phyloP scores from a whole-genome alignment of 768 basidiomycete species.

The Lyophyllum decastes region DNA sequence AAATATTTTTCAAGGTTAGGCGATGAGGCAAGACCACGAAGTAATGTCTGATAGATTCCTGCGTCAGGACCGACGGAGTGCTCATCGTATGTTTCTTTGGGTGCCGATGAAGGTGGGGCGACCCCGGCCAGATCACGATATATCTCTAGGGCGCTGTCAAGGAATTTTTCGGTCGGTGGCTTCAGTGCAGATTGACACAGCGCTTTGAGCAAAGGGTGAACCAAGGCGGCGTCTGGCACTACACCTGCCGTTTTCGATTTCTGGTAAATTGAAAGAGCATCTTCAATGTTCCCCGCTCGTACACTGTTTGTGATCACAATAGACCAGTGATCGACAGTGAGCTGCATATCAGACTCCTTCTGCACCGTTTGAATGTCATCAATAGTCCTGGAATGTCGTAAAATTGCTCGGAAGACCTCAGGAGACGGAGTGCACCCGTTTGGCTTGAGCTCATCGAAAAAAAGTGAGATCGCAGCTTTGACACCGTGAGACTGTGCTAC shows the following conservation, averaged over 20 bases:
- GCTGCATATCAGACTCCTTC: conserved; percentile 37
- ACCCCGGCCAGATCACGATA: conserved; percentile 47
- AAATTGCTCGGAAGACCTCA: conserved; percentile 38
- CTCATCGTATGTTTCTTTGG: conserved; percentile 20
- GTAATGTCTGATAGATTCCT: conserved; percentile 54
- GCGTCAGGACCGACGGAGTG: conserved; percentile 48
- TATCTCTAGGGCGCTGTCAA: conserved; percentile 56
- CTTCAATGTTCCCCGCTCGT: conserved; percentile 32
- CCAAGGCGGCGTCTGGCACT: conserved; percentile 47
- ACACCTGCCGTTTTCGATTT: conserved; percentile 44
- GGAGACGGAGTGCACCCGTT: conserved; percentile 31
- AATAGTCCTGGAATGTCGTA: conserved; percentile 40
- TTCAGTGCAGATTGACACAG: conserved; percentile 43
- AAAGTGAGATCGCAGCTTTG: conserved; percentile 34
- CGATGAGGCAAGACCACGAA: conserved; percentile 49
- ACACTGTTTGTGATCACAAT: conserved; percentile 54
- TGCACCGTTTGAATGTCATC: conserved; percentile 46
- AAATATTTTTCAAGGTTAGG: conserved; percentile 47
- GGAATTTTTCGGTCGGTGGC: conserved; percentile 36
- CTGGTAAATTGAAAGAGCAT: conserved; percentile 53
- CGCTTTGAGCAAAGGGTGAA: conserved; percentile 54
- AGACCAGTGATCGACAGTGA: conserved; percentile 51
- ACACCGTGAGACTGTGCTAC: conserved; percentile 30
- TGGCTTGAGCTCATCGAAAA: conserved; percentile 26
- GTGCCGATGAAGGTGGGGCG: conserved; percentile 24